phyloP scores from a whole-genome alignment of 108 stramenopile species.

The Pseudonitzschia delicatissima region DNA sequence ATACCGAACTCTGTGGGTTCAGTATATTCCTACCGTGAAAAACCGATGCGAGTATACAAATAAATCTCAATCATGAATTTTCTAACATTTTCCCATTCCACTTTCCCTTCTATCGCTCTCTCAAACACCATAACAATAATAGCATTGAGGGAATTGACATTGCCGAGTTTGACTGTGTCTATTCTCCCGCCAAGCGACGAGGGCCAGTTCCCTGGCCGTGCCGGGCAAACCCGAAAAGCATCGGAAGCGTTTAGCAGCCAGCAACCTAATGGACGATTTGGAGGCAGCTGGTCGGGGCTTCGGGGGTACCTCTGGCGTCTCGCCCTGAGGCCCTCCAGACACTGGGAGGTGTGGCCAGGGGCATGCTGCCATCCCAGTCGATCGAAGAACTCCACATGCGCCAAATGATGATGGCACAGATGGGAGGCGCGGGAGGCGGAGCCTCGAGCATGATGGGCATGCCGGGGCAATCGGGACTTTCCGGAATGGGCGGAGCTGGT shows the following conservation, averaged over 20 bases:
- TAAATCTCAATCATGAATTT: neutral
- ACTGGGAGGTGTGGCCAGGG: neutral
- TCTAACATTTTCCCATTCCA: neutral
- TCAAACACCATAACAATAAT: neutral
- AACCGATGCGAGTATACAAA: too few relatives aligned
- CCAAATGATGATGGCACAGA: constrained; percentile 33
- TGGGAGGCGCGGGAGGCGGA: constrained; percentile 17
- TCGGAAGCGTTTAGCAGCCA: constrained; percentile 28
- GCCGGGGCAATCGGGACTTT: neutral
- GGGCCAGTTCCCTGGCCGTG: constrained; percentile 77
- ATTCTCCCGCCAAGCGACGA: constrained; percentile 76
- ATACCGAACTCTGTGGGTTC: too few relatives aligned
- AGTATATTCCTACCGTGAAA: too few relatives aligned
- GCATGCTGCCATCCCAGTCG: constrained; percentile 20
- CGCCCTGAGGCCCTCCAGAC: neutral
- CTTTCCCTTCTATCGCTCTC: neutral
- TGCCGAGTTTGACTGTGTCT: constrained; percentile 55
- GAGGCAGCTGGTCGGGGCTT: constrained; percentile 13
- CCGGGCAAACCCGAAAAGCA: constrained; percentile 32
- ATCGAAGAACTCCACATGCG: constrained; percentile 37
- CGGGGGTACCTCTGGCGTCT: neutral
- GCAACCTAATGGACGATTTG: constrained; percentile 1
- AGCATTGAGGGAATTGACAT: constrained; percentile 56
- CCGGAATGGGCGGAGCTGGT: neutral
- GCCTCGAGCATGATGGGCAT: constrained; percentile 3